phyloP scores from a whole-genome alignment of 2,329 filamentous ascomycete species.

The Phyllosticta paracitricarpa region DNA sequence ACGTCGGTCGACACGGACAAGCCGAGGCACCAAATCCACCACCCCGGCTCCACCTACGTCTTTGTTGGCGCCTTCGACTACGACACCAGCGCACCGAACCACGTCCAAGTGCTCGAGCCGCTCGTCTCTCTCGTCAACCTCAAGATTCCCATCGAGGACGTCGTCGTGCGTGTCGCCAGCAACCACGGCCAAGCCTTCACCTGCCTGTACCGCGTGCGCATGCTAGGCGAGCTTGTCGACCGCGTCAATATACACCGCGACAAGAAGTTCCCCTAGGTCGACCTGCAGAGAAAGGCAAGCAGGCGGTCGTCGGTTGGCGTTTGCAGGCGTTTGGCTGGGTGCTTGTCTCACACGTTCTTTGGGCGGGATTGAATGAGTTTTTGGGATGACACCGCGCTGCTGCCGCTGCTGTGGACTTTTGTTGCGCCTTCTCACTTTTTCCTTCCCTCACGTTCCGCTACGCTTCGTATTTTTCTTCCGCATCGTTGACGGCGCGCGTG shows the following conservation, averaged over 20 bases:
- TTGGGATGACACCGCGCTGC: too few relatives aligned
- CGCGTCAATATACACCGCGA: neutral
- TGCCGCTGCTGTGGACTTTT: too few relatives aligned
- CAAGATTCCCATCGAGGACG: constrained; percentile 21
- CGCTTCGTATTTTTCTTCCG: too few relatives aligned
- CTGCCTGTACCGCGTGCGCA: constrained; percentile 37
- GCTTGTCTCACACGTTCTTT: too few relatives aligned
- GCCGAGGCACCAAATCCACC: constrained; percentile 6
- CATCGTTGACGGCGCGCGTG: too few relatives aligned
- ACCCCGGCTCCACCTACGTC: constrained; percentile 19
- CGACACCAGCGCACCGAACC: constrained; percentile 30
- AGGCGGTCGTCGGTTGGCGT: too few relatives aligned
- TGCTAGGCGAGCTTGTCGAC: constrained; percentile 26
- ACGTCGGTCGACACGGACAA: constrained; percentile 7
- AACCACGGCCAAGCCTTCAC: constrained; percentile 38
- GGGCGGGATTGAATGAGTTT: too few relatives aligned
- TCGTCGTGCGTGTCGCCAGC: constrained; percentile 29
- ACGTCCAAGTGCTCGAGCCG: constrained; percentile 33
- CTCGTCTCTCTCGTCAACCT: constrained; percentile 16
- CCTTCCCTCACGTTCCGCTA: too few relatives aligned
- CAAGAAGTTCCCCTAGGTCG: neutral
- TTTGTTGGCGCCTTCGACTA: constrained; percentile 34
- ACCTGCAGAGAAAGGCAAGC: too few relatives aligned
- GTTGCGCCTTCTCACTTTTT: too few relatives aligned
- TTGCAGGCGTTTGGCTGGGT: too few relatives aligned